Conservation (phyloP, 768 basidiomycete genomes). For the Russula ochroleuca region DNA sequence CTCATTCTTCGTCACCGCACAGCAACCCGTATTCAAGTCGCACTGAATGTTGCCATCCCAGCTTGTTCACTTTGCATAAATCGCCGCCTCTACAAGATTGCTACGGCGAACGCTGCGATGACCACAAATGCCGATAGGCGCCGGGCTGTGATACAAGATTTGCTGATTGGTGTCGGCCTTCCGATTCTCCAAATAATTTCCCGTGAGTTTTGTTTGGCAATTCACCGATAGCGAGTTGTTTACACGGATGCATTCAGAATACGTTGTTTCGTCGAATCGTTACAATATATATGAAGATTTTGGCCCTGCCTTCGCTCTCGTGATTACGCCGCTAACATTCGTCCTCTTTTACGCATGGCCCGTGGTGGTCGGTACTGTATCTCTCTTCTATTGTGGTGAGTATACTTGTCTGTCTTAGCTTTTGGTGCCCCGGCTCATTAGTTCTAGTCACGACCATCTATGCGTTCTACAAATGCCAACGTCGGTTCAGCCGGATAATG, state of each 20-base stretch:
- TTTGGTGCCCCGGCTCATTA: not conserved
- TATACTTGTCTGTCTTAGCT: not conserved
- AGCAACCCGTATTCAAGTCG: constrained; percentile 42
- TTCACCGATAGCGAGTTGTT: not conserved
- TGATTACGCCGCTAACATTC: constrained; percentile 31
- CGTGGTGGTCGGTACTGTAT: constrained; percentile 23
- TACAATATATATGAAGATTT: constrained; percentile 34
- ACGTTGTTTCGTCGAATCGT: not conserved
- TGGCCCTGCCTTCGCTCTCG: constrained; percentile 42
- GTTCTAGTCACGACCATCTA: constrained; percentile 30
- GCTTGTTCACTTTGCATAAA: constrained; percentile 44
- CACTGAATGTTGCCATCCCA: constrained; percentile 37
- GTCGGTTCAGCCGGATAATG: constrained; percentile 29
- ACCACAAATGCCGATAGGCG: constrained; percentile 23
- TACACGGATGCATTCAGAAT: not conserved
- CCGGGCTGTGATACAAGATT: not conserved
- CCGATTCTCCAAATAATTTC: constrained; percentile 8
- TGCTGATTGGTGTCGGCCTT: constrained; percentile 33
- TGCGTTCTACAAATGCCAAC: constrained; percentile 26
- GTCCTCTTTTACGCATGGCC: constrained; percentile 36
- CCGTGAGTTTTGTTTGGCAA: not conserved
- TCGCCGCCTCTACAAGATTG: constrained; percentile 47
- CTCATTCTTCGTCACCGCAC: not conserved
- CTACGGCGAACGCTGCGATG: constrained; percentile 35
- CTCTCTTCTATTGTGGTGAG: constrained; percentile 41